Base-by-base conservation (phyloP, 2,329 filamentous ascomycete genomes). In the Orbilia quercus region DNA sequence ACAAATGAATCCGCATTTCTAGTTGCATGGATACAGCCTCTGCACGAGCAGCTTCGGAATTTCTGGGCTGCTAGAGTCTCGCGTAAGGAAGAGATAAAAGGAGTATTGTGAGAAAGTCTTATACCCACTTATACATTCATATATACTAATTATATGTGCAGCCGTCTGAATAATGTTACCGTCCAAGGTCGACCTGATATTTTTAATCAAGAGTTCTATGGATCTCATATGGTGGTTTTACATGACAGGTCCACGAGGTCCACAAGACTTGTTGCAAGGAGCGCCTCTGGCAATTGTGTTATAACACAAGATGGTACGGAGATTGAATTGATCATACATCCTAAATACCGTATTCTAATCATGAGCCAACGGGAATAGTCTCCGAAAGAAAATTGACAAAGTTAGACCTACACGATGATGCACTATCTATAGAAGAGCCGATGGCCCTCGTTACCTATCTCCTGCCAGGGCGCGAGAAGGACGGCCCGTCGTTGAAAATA, bases 31-130 rank as follows among this genome's bases (percentile, higher is more conserved):
- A 73, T 47, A 20, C 69, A 73, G 18, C 69, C 69, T n/a, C 31
- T 73, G 16, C 69, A 73, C 16, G 69, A 73, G 48, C 69, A 73
- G 18, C 40, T 73, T 23, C 47, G 69, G 23, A 62, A 62, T 14
- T 73, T 73, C 45, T 73, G 69, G 69, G 69, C 69, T 16, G 55
- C 60, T n/a, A 65, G 69, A 25, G 18, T 48, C 11, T 66, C 69
- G 0, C 51, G 69, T 1, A 73, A 62, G 28, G 69, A 73, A 34
- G 69, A 73, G 22, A 50, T 66, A 5, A 66, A 55, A 38, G 69
- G 54, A 3, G 65, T 54, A 5, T 73, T 73, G 69, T 72, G 25
- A 28, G 67, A 53, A 18, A 20, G 2, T 2, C 1, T 12, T 7
- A 18, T 11, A 7, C 12, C 22, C 14, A 34, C 34, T 31, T 7